These are phyloP conservation scores for Dovyalis caffra DNA, from an alignment of 345 rosid genomes.

Conservation along the genomic window DNA sequence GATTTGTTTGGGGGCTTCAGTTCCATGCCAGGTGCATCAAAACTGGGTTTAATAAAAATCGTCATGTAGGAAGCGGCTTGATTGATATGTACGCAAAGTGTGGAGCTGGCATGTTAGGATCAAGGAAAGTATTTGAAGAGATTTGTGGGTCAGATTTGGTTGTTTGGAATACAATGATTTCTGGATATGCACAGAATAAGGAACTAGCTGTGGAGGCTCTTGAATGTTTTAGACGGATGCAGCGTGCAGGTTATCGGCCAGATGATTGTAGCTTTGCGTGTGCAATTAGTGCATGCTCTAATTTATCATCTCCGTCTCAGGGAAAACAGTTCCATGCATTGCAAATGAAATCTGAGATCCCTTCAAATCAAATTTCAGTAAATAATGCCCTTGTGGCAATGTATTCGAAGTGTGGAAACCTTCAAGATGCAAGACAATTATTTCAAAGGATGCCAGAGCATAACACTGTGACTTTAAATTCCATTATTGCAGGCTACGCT, in stretches of 20 bases:
- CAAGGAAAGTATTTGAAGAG: slow-evolving; percentile 69
- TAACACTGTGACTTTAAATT: slow-evolving; percentile 64
- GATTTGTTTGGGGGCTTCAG: slow-evolving; percentile 73
- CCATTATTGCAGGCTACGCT: slow-evolving; percentile 81
- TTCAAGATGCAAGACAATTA: slow-evolving; percentile 56
- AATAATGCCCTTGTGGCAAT: slow-evolving; percentile 64
- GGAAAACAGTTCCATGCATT: slow-evolving; percentile 84
- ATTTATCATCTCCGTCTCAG: slow-evolving; percentile 68
- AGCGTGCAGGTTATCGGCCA: slow-evolving; percentile 54
- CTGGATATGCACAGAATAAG: slow-evolving; percentile 68
- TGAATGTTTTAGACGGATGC: slow-evolving; percentile 58
- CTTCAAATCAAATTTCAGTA: slow-evolving; percentile 62
- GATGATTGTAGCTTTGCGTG: slow-evolving; percentile 91
- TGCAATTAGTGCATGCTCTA: slow-evolving; percentile 71
- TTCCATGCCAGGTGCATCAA: slow-evolving; percentile 69
- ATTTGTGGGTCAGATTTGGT: slow-evolving; percentile 59
- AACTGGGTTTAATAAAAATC: slow-evolving; percentile 62
- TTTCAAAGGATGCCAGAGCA: slow-evolving; percentile 71
- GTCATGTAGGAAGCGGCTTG: slow-evolving; percentile 87
- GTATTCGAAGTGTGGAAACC: slow-evolving; percentile 79
- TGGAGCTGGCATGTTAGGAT: slow-evolving; percentile 51
- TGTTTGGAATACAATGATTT: slow-evolving; percentile 92
- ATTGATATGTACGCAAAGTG: slow-evolving; percentile 86
- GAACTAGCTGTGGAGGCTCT: slow-evolving; percentile 72
- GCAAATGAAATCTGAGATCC: slow-evolving; percentile 62